phyloP scores from a whole-genome alignment of 2,329 filamentous ascomycete genomes.

The Dendryphion nanum region DNA sequence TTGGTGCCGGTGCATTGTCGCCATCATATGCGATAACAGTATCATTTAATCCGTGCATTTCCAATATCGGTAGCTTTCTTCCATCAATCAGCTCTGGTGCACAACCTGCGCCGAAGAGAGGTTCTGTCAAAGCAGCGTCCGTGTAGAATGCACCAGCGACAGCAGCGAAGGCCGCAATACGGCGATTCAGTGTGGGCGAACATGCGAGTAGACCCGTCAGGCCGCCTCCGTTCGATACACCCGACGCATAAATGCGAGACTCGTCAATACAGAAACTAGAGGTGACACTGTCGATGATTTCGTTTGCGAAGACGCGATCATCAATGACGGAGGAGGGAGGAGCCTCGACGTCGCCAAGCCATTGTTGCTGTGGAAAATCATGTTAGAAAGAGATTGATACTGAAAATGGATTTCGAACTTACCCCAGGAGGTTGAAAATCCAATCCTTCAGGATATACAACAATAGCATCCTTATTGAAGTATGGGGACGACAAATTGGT shows the following conservation, averaged over 20 bases:
- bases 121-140: constrained; percentile 11
- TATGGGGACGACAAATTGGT: constrained; percentile 17
- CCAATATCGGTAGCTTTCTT: constrained; percentile 14
- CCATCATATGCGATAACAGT: constrained; percentile 22
- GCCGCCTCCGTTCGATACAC: constrained; percentile 56
- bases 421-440: constrained; percentile 17
- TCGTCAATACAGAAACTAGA: constrained; percentile 45
- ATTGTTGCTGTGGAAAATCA: constrained; percentile 26
- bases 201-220: constrained; percentile 49
- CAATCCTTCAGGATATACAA: constrained; percentile 21
- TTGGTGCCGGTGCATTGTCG: constrained; percentile 10
- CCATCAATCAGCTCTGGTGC: constrained; percentile 3
- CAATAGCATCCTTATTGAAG: constrained; percentile 16
- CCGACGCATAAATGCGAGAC: constrained; percentile 44
- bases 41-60: constrained; percentile 22
- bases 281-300: constrained; percentile 40
- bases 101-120: constrained; percentile 17
- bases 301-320: constrained; percentile 45
- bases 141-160: constrained; percentile 47
- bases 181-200: constrained; percentile 34
- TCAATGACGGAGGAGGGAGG: constrained; percentile 33
- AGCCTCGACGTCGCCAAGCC: constrained; percentile 43
- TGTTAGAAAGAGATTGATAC: constrained; percentile 4
- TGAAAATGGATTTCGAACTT: constrained; percentile 4
- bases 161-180: constrained; percentile 50